Conservation (phyloP, 805 yeast species). For the Metschnikowia dekortorum region DNA sequence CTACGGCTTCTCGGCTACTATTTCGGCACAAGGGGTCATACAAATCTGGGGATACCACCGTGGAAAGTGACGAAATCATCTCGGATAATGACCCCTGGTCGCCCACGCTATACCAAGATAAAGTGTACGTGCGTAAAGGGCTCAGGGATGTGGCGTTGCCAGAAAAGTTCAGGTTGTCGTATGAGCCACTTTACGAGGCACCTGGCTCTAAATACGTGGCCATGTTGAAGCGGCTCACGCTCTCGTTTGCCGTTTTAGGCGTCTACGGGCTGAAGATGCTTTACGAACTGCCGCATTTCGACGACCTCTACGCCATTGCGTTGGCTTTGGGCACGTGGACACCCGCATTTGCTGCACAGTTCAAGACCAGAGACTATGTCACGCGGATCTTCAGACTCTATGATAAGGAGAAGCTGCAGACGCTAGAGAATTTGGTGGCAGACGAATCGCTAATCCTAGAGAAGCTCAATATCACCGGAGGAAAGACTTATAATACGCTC, state of each 20-base stretch:
- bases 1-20: conserved; percentile 7
- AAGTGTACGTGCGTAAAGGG: conserved; percentile 35
- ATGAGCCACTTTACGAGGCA: conserved; percentile 59
- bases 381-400: conserved; percentile 68
- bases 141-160: conserved; percentile 46
- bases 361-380: conserved; percentile 62
- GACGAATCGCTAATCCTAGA: conserved; percentile 68
- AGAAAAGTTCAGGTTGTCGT: conserved; percentile 48
- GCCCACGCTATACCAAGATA: conserved; percentile 42
- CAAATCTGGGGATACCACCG: conserved; percentile 28
- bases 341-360: conserved; percentile 50
- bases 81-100: conserved; percentile 45
- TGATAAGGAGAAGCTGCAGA: conserved; percentile 58
- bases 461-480: conserved; percentile 63
- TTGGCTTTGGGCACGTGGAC: conserved; percentile 47
- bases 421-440: conserved; percentile 52
- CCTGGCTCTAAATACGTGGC: conserved; percentile 61
- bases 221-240: conserved; percentile 54
- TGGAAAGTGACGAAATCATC: conserved; percentile 40
- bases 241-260: conserved; percentile 60
- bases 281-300: conserved; percentile 49
- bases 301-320: conserved; percentile 44
- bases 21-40: conserved; percentile 15
- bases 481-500: conserved; percentile 59
- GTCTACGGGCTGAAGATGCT: conserved; percentile 59